Evolutionary conservation across 2,329 filamentous ascomycete genomes (phyloP), one percentile per base, ranked within the genome.

Genomic region (Fusarium sororula): DNA sequence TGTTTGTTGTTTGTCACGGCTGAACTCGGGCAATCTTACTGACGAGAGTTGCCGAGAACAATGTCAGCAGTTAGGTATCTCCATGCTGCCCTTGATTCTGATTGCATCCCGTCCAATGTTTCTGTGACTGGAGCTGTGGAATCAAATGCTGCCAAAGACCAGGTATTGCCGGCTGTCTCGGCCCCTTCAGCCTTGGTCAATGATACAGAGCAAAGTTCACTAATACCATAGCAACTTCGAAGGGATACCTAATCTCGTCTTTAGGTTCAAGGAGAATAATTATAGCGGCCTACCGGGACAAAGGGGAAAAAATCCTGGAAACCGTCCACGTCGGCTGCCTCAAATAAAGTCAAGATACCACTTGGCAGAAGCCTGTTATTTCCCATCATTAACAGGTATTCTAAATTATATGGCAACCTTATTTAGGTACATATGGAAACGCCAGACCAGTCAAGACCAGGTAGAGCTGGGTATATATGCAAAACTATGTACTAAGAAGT

Each of bases 111-210:
- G 20, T 53, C 12, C 50, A 37, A 37, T 24, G 37, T 37, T 50
- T 39, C 18, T 53, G 39, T 39, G 35, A 47, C 26, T 39, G 28
- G 32, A 54, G 24, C 41, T 45, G 22, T 47, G 41, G 20, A 63
- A 54, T 63, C 30, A 45, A 42, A 69, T 66, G n/a, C 47, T 54
- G 60, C 61, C 65, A 56, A 44, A 56, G 60, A 50, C 56, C 54
- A 61, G 54, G 63, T 62, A 72, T 63, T 39, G 54, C 53, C 70
- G 72, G 39, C 51, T 58, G 51, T 64, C 68, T 72, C 66, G 62
- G 73, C 44, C 37, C 32, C 45, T 45, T 70, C 47, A 55, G 60
- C 39, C 57, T 51, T 55, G 51, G 48, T 42, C 35, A 56, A 67
- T 48, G 51, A 68, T 51, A 55, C 56, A 62, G 28, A 37, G 30